Conservation (phyloP, 768 basidiomycete species). For the Tulasnella calospora region DNA sequence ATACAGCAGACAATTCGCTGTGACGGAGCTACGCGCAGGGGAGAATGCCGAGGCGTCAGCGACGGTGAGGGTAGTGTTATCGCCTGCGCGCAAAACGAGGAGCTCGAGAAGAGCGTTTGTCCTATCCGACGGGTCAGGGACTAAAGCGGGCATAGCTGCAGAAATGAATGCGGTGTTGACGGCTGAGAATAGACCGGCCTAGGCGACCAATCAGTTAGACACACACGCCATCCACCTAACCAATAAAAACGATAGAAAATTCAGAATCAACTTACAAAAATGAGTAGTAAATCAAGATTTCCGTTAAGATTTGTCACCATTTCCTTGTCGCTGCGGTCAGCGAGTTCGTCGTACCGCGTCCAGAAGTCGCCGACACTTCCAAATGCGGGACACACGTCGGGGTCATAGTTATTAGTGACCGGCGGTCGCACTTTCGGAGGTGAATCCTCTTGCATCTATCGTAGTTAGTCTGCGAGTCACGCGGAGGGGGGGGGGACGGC, state of each 20-base stretch:
- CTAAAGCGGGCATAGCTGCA: not conserved
- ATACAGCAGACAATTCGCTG: not conserved
- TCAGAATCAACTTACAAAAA: not conserved
- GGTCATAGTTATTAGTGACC: not conserved
- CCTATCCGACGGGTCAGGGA: not conserved
- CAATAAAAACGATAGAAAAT: not conserved
- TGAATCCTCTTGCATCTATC: not conserved
- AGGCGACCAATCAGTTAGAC: not conserved
- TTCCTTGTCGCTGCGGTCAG: not conserved
- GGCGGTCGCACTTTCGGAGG: not conserved
- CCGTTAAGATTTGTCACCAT: not conserved
- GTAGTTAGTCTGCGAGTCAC: not conserved
- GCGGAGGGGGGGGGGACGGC: not conserved
- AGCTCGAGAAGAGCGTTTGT: not conserved
- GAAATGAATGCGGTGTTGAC: not conserved
- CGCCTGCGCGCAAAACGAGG: not conserved
- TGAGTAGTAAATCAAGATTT: not conserved
- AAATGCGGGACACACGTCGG: not conserved
- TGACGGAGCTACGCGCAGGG: not conserved
- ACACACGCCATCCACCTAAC: no score
- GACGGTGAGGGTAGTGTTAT: not conserved
- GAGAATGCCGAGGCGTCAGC: not conserved
- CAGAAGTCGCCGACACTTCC: not conserved
- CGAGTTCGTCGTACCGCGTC: not conserved
- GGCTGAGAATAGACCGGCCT: not conserved